Conservation (phyloP, 2,329 filamentous ascomycete species). For the Xylaria sp. region DNA sequence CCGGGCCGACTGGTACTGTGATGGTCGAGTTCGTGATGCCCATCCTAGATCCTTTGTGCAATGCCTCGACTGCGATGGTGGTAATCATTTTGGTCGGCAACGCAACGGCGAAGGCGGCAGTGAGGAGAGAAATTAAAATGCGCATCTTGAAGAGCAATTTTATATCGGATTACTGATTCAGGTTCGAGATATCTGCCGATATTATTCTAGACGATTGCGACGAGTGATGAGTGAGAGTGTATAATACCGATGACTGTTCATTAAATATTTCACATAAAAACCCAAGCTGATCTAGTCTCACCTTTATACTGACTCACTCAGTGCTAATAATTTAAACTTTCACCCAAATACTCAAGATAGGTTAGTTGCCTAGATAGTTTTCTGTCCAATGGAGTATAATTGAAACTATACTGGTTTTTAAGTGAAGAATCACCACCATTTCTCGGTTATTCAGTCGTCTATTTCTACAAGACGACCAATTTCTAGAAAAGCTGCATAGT, state of each 20-base stretch:
- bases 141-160: constrained; percentile 18
- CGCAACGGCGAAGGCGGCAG: not conserved
- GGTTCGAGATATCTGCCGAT: not conserved
- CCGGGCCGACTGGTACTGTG: not conserved
- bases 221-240: not conserved
- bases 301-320: not conserved
- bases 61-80: constrained; percentile 11
- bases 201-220: not conserved
- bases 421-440: too few relatives aligned
- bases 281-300: not conserved
- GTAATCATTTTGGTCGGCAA: not conserved
- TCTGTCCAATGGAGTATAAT: not conserved
- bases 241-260: not conserved
- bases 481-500: too few relatives aligned
- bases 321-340: not conserved
- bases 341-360: not conserved
- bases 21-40: constrained; percentile 14
- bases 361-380: not conserved
- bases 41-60: not conserved
- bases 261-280: not conserved
- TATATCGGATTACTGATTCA: not conserved
- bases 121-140: constrained; percentile 12
- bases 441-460: too few relatives aligned
- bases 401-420: too few relatives aligned
- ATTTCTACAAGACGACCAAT: too few relatives aligned